These are phyloP conservation scores for Vinca minor DNA, from an alignment of 257 asterid species.

Conservation along the genomic window DNA sequence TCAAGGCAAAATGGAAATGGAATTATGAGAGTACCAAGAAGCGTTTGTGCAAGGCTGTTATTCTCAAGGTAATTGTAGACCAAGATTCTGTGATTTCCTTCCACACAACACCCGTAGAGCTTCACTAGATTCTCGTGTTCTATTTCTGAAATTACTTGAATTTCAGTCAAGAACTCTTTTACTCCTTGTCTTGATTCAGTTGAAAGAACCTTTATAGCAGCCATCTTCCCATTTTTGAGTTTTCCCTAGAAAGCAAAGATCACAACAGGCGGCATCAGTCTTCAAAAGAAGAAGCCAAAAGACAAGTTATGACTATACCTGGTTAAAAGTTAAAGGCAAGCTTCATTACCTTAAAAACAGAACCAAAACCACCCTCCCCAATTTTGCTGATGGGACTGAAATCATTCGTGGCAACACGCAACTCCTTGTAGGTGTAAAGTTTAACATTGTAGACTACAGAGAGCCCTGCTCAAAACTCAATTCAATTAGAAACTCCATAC, in stretches of 20 bases:
- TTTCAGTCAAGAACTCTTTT: constrained; percentile 81
- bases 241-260: constrained; percentile 47
- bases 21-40: constrained; percentile 53
- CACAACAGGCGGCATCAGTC: constrained; percentile 4
- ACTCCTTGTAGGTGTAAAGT: constrained; percentile 64
- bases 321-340: not conserved
- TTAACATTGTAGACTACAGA: constrained; percentile 42
- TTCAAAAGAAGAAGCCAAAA: constrained; percentile 2
- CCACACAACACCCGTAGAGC: constrained; percentile 90
- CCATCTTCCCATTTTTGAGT: constrained; percentile 66
- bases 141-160: constrained; percentile 71
- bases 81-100: constrained; percentile 67
- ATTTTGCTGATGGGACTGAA: constrained; percentile 62
- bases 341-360: constrained; percentile 71
- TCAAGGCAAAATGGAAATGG: not conserved
- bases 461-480: constrained; percentile 48
- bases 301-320: constrained; percentile 3
- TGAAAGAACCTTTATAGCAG: constrained; percentile 86
- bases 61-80: constrained; percentile 90
- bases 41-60: constrained; percentile 75
- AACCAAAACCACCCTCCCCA: constrained; percentile 97
- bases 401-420: constrained; percentile 61
- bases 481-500: constrained; percentile 20
- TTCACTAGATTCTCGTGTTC: constrained; percentile 78
- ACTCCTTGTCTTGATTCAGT: constrained; percentile 80